A percentile compares a stretch with the other conserved stretches of the same genome.
Conservation (phyloP, 257 asterid species). For the Echium plantagineum region DNA sequence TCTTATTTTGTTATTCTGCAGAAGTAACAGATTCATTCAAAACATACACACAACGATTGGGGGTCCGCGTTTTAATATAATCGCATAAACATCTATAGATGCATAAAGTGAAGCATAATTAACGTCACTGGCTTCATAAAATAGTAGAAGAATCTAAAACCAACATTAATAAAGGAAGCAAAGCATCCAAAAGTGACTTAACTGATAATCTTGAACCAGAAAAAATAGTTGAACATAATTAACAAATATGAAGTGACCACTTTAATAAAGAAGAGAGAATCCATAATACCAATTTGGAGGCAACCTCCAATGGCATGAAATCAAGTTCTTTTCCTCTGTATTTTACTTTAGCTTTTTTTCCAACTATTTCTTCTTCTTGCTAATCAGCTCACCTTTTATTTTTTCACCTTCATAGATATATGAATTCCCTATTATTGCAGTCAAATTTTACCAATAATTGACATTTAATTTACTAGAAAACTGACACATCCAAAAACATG, state of each 20-base stretch:
- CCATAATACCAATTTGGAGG: conserved; percentile 19
- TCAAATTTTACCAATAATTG: background rate
- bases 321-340: background rate
- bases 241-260: conserved; percentile 16
- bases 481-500: background rate
- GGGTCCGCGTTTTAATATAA: too few relatives aligned
- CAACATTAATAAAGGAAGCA: background rate
- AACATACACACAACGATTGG: too few relatives aligned
- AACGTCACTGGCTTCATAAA: background rate
- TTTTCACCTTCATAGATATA: conserved; percentile 17
- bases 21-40: too few relatives aligned
- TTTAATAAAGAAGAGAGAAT: conserved; percentile 31
- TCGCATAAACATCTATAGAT: background rate
- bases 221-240: background rate
- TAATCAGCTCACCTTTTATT: conserved; percentile 1
- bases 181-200: background rate
- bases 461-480: too few relatives aligned
- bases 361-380: conserved; percentile 9
- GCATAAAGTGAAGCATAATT: background rate
- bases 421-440: background rate
- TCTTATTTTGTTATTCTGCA: background rate
- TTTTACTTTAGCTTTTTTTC: conserved; percentile 2
- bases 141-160: background rate
- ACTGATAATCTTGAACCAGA: background rate
- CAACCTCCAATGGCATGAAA: background rate